Percentiles rank a stretch among this genome's conserved stretches.
Evolutionary conservation across 1,139 yeast species (phyloP).

Genomic region (Arxiozyma slooffiae): DNA sequence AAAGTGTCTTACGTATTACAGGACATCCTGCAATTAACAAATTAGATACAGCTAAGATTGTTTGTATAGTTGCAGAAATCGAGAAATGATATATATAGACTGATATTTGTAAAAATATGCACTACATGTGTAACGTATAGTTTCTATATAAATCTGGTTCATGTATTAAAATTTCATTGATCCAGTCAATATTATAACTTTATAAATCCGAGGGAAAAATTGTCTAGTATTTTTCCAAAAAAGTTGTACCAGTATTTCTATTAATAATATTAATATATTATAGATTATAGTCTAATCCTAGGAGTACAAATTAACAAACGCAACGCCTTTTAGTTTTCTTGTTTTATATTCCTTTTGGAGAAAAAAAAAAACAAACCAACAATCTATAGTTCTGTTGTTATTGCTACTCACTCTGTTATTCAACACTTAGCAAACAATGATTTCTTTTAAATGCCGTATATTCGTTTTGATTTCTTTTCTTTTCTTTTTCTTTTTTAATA

Average conservation of each 20-base stretch:
- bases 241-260: not conserved
- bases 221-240: not conserved
- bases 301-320: not conserved
- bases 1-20: conserved; percentile 42
- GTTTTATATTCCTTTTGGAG: too few relatives aligned
- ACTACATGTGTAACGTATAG: not conserved
- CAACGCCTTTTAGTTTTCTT: not conserved
- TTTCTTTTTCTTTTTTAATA: too few relatives aligned
- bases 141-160: not conserved
- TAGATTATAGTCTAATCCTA: not conserved
- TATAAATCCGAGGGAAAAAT: too few relatives aligned
- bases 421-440: not conserved
- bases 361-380: too few relatives aligned
- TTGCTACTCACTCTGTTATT: not conserved
- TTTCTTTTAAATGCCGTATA: not conserved
- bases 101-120: too few relatives aligned
- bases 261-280: too few relatives aligned
- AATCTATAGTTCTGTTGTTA: not conserved
- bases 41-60: conserved; percentile 52
- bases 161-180: too few relatives aligned
- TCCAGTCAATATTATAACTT: not conserved
- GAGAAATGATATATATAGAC: not conserved
- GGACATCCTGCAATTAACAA: conserved; percentile 44
- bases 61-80: conserved; percentile 47
- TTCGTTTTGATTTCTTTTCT: too few relatives aligned